A percentile compares a stretch with the other conserved stretches of the same genome.
Evolutionary conservation across 2,329 filamentous ascomycete species (phyloP).

Genomic region (Pseudogymnoascus sp.): DNA sequence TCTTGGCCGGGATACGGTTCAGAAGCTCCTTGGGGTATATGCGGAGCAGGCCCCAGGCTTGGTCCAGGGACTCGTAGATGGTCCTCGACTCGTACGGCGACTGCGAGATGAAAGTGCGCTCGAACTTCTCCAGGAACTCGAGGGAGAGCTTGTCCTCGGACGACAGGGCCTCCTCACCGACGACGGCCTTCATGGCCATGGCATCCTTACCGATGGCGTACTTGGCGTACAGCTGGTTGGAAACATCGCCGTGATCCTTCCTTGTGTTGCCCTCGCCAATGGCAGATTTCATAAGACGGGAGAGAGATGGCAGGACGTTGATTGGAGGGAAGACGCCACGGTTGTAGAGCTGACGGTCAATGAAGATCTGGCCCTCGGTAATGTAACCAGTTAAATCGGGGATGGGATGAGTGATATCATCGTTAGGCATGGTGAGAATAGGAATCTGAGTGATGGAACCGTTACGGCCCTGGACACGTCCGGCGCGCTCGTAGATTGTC

Average conservation of each 20-base stretch:
- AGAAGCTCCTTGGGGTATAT: conserved; percentile 98
- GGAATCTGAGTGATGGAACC: conserved; percentile 99
- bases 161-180: conserved; percentile 93
- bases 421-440: conserved; percentile 99
- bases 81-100: conserved; percentile 84
- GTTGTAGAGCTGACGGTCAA: conserved; percentile 90
- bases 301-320: conserved; percentile 95
- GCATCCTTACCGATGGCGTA: conserved; percentile 98
- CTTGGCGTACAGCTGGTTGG: conserved; percentile 98
- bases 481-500: conserved; percentile 98
- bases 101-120: conserved; percentile 88
- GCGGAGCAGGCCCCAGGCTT: conserved; percentile 91
- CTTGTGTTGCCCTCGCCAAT: conserved; percentile 96
- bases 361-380: conserved; percentile 96
- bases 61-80: conserved; percentile 89
- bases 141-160: conserved; percentile 95
- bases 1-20: conserved; percentile 83
- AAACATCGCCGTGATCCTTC: conserved; percentile 95
- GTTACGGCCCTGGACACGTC: conserved; percentile 92
- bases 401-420: conserved; percentile 98
- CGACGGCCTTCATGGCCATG: conserved; percentile 97
- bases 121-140: conserved; percentile 98
- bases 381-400: conserved; percentile 99
- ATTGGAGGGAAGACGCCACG: conserved; percentile 98
- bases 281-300: conserved; percentile 99